Evolutionary conservation across 2,329 filamentous ascomycete species (phyloP), one percentile per base, ranked within the genome.

Genomic region (Aspergillus cejpii): DNA sequence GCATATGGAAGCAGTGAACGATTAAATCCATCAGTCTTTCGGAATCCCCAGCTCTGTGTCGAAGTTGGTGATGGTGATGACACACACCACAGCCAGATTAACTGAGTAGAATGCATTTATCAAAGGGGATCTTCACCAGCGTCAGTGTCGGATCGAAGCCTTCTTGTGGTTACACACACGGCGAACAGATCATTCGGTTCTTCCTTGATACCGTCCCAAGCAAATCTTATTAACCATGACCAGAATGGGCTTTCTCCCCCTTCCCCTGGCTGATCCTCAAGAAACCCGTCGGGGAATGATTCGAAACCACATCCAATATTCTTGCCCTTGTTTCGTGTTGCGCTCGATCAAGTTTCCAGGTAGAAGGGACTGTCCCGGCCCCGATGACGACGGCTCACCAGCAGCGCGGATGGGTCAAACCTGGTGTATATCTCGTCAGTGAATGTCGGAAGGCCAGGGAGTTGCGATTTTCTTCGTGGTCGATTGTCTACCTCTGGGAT

Each of bases 71-170:
- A 78, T 79, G 0, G 81, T 85, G 3, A 85, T 47, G 12, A 85
- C 69, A 45, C 75, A 74, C 6, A 81, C 79, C 0, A 72, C 77
- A 2, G 81, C 75, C 11, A 85, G 65, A 48, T 85, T 85, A 27
- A 85, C 75, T 1, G 73, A 81, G 52, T 85, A 85, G 64, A 84
- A 85, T 0, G 82, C 81, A 55, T 85, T 85, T 85, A 84, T 7
- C 84, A 62, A 0, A 85, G 66, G 0, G 81, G 80, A 62, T 85
- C 80, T 84, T 38, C 2, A 17, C 15, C n/a, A n/a, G n/a, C n/a
- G n/a, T n/a, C n/a, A n/a, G n/a, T n/a, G n/a, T n/a, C n/a, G n/a
- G n/a, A n/a, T n/a, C n/a, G n/a, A n/a, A n/a, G n/a, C n/a, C n/a
- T n/a, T n/a, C n/a, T n/a, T n/a, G 23, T 23, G 11, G 5, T 8